Conservation (phyloP, 140 eudicot genomes). For the Flaveria floridana region DNA sequence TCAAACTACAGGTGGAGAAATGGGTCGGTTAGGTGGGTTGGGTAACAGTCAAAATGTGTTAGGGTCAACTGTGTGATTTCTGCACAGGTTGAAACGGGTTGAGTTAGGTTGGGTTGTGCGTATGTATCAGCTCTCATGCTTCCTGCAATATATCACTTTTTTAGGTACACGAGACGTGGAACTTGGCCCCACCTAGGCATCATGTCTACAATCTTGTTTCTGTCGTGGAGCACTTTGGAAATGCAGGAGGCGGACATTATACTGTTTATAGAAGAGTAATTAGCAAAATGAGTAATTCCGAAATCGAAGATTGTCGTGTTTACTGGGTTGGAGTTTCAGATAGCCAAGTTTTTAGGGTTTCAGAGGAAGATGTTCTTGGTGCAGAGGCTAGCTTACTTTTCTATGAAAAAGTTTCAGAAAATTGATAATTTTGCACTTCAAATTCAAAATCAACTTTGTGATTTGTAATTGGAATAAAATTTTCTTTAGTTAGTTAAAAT, state of each 20-base stretch:
- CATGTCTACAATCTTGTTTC: slow-evolving; percentile 68
- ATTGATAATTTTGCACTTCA: slow-evolving; percentile 16
- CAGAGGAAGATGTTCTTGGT: slow-evolving; percentile 70
- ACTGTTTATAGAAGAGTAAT: slow-evolving; percentile 71
- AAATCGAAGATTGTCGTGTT: slow-evolving; percentile 30
- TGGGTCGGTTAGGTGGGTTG: not conserved
- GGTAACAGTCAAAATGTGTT: slow-evolving; percentile 13
- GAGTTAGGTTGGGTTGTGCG: not conserved
- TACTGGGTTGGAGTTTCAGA: slow-evolving; percentile 90
- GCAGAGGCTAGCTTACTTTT: slow-evolving; percentile 75
- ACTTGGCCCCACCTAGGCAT: slow-evolving; percentile 11
- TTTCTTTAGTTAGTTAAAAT: not conserved
- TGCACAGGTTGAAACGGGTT: not conserved
- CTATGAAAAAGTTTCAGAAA: slow-evolving; percentile 53
- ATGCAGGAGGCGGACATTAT: slow-evolving; percentile 76
- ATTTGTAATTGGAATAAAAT: not conserved
- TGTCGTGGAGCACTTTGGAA: slow-evolving; percentile 81
- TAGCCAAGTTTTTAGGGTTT: slow-evolving; percentile 54
- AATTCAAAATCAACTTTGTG: not conserved
- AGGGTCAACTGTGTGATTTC: not conserved
- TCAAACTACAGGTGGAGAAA: slow-evolving; percentile 8
- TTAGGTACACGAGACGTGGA: slow-evolving; percentile 36
- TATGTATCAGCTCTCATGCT: not conserved
- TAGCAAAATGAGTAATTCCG: slow-evolving; percentile 28
- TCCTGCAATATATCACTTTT: slow-evolving; percentile 2